Percentiles rank a stretch among this genome's conserved stretches.
Conservation (phyloP, 225 moss, liverwort and hornwort species). For the Pleurozium schreberi region DNA sequence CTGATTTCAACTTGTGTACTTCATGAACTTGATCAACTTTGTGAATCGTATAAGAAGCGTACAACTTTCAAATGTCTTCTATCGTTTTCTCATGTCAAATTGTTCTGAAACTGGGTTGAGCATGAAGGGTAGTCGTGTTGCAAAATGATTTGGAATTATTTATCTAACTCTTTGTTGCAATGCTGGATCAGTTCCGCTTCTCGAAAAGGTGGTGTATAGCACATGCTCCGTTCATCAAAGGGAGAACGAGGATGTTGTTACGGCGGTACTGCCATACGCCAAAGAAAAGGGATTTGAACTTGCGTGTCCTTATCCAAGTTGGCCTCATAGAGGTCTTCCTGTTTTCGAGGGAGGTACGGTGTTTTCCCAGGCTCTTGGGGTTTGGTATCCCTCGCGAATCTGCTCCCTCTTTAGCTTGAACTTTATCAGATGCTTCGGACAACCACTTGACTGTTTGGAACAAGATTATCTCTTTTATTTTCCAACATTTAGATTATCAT, state of each 20-base stretch:
- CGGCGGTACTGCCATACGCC: slow-evolving; percentile 53
- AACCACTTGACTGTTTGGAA: neutral
- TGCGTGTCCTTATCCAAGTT: slow-evolving; percentile 57
- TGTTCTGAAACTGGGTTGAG: neutral
- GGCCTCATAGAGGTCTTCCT: slow-evolving; percentile 82
- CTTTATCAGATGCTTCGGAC: neutral
- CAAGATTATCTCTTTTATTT: neutral
- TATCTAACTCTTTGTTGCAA: neutral
- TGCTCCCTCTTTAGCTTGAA: neutral
- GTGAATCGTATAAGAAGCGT: neutral
- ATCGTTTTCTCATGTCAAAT: neutral
- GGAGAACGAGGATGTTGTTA: slow-evolving; percentile 89
- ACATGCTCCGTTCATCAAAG: slow-evolving; percentile 83
- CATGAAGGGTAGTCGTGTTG: neutral
- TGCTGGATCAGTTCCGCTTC: slow-evolving; percentile 55
- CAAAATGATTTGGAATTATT: neutral
- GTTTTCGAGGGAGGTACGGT: slow-evolving; percentile 67
- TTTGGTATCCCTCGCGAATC: neutral
- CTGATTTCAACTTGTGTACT: neutral
- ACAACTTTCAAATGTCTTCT: neutral
- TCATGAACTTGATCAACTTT: neutral
- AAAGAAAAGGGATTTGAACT: slow-evolving; percentile 57
- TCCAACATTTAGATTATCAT: neutral
- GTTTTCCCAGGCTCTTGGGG: neutral
- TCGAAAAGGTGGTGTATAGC: slow-evolving; percentile 85